phyloP scores from a whole-genome alignment of 73 alveolate genomes.

The Durusdinium trenchii region DNA sequence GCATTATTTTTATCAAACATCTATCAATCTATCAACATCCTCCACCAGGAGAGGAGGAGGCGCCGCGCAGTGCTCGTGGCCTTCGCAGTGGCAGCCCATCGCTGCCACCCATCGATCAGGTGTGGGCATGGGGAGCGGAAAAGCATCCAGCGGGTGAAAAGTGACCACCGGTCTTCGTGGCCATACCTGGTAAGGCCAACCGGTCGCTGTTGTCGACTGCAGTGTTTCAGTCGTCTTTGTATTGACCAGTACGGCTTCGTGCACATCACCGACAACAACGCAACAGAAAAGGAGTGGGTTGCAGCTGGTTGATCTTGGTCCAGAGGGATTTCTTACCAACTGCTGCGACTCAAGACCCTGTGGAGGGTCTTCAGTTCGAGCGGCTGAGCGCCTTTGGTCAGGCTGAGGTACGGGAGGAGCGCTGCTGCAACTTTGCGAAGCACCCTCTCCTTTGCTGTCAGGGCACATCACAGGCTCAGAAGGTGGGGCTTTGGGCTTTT shows the following conservation, averaged over 20 bases:
- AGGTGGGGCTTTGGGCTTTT: too few species aligned
- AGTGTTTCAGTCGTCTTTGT: background rate
- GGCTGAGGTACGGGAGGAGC: background rate
- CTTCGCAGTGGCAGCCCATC: slow-evolving; percentile 19
- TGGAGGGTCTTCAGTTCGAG: background rate
- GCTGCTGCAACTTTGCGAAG: background rate
- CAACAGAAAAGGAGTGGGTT: background rate
- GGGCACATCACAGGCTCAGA: too few species aligned
- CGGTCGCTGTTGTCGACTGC: background rate
- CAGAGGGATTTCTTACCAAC: background rate
- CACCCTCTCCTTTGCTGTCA: background rate
- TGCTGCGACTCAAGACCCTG: background rate
- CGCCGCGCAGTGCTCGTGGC: slow-evolving; percentile 33
- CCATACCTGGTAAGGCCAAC: background rate
- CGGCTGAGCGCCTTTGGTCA: background rate
- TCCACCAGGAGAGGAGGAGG: background rate
- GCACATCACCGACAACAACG: background rate
- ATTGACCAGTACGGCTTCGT: background rate
- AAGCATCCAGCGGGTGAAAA: background rate
- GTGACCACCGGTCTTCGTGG: background rate
- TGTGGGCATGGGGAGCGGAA: background rate
- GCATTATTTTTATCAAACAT: too few species aligned
- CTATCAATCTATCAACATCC: too few species aligned
- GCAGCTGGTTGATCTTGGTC: background rate
- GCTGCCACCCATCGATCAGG: background rate